Evolutionary conservation across 352 stramenopile genomes (phyloP), one percentile per base, ranked within the genome.

Genomic region (Lagenidium giganteum): DNA sequence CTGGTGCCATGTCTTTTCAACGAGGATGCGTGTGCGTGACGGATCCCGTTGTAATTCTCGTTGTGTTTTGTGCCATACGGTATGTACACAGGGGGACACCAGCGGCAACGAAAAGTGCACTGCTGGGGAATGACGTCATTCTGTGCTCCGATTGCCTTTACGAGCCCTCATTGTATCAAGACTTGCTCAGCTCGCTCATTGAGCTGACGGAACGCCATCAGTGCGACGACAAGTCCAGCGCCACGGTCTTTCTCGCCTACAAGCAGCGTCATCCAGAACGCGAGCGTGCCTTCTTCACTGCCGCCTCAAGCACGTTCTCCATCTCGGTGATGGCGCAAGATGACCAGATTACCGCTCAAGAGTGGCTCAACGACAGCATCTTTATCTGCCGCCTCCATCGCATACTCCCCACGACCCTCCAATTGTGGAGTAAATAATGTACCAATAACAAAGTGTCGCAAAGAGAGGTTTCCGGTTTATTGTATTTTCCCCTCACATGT

Each of bases 101-200:
- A 1, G 22, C 32, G 8, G 3, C n/a, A n/a, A n/a, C n/a, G n/a
- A n/a, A n/a, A 22, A 26, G 18, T 23, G 8, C 4, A 8, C 29
- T 58, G 7, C 8, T 52, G n/a, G 24, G n/a, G 8, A 59, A 29
- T 4, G 53, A 65, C 8, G 51, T 70, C n/a, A 42, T 80, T 8
- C 31, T 83, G 3, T 75, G 64, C 38, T 86, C 77, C 12, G 77
- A 90, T 43, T 90, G 77, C 17, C 46, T 87, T 28, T 90, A 90
- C 44, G 77, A 90, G 8, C 57, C 62, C 1, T 43, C 33, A 9
- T 46, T 63, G 13, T 78, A 77, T 42, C 46, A 45, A 1, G 47
- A 61, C 12, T 44, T 90, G 20, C 36, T 76, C 3, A 9, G 40
- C 14, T 78, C 77, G 11, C 42, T 90, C n/a, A 18, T 64, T 6